These are phyloP conservation scores for Nothophoma quercina DNA, from an alignment of 2,329 filamentous ascomycete genomes.

Conservation along the genomic window DNA sequence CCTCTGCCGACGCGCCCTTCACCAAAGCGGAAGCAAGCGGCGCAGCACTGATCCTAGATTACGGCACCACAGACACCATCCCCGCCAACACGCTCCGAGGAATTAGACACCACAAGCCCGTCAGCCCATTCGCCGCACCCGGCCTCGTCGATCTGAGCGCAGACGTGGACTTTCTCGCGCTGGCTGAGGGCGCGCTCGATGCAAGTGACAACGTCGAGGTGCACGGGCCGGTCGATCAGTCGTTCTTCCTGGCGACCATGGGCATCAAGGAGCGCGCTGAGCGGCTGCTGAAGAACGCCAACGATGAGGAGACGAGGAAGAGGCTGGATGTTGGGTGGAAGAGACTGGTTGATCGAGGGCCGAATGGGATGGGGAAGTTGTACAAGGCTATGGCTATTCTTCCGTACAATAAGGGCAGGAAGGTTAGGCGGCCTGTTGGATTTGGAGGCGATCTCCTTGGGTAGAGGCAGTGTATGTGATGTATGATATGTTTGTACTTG, in stretches of 20 bases:
- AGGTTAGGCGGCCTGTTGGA: constrained; percentile 80
- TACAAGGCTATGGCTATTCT: constrained; percentile 94
- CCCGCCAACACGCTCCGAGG: constrained; percentile 90
- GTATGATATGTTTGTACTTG: no score
- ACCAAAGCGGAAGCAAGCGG: constrained; percentile 73
- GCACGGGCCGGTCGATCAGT: constrained; percentile 90
- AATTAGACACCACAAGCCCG: constrained; percentile 77
- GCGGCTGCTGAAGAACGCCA: constrained; percentile 36
- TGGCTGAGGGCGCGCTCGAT: constrained; percentile 81
- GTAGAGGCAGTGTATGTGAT: no score
- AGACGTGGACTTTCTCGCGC: constrained; percentile 89
- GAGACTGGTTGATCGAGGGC: constrained; percentile 81
- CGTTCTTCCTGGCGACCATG: constrained; percentile 78
- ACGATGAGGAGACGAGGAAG: constrained; percentile 48
- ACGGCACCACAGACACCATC: constrained; percentile 80
- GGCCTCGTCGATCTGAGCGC: constrained; percentile 88
- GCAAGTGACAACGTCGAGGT: constrained; percentile 85
- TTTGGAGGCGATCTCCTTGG: constrained; percentile 76
- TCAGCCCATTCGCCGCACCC: constrained; percentile 80
- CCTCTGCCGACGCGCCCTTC: constrained; percentile 33
- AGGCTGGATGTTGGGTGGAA: constrained; percentile 78
- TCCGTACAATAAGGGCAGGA: constrained; percentile 68
- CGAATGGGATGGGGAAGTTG: constrained; percentile 88
- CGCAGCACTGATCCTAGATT: constrained; percentile 94
- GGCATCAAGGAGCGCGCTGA: constrained; percentile 67